Evolutionary conservation across 2,329 filamentous ascomycete genomes (phyloP).

Genomic region (Aaosphaeria pasadenensis): DNA sequence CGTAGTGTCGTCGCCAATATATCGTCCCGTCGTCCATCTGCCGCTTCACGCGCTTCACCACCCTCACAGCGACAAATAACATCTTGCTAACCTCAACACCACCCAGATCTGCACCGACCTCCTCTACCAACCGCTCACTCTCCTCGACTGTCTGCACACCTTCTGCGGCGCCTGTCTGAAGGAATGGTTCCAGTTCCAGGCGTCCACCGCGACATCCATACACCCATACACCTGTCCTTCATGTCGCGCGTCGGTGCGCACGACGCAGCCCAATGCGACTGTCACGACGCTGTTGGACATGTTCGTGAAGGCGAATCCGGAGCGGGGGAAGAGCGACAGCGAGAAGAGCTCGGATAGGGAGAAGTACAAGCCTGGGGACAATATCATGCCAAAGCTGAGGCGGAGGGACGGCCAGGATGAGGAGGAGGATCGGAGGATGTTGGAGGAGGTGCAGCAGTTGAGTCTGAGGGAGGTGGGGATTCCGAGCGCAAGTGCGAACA

Average conservation of each 20-base stretch:
- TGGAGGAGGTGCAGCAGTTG: constrained; percentile 69
- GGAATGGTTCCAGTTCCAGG: constrained; percentile 90
- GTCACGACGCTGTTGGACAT: constrained; percentile 88
- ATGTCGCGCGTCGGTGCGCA: constrained; percentile 82
- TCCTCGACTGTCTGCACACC: constrained; percentile 91
- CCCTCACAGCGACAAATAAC: no score
- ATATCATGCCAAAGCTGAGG: constrained; percentile 65
- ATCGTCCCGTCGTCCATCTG: no score
- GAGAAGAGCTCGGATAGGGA: constrained; percentile 75
- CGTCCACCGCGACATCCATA: constrained; percentile 52
- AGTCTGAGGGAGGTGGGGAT: constrained; percentile 69
- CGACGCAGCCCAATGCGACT: constrained; percentile 85
- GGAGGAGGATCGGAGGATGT: constrained; percentile 65
- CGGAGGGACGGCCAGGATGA: constrained; percentile 54
- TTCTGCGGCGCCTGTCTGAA: constrained; percentile 95
- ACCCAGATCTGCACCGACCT: constrained; percentile 91
- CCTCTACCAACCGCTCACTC: constrained; percentile 83
- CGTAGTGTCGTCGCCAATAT: no score
- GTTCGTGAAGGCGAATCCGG: constrained; percentile 76
- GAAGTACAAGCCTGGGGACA: constrained; percentile 78
- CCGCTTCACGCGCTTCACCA: no score
- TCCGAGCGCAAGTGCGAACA: constrained; percentile 38
- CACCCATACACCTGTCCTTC: constrained; percentile 82
- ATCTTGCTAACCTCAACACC: background rate
- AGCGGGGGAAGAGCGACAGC: constrained; percentile 63